A percentile compares a stretch with the other conserved stretches of the same genome.
phyloP scores from a whole-genome alignment of 2,329 filamentous ascomycete genomes.

The Penicillium crustosum region DNA sequence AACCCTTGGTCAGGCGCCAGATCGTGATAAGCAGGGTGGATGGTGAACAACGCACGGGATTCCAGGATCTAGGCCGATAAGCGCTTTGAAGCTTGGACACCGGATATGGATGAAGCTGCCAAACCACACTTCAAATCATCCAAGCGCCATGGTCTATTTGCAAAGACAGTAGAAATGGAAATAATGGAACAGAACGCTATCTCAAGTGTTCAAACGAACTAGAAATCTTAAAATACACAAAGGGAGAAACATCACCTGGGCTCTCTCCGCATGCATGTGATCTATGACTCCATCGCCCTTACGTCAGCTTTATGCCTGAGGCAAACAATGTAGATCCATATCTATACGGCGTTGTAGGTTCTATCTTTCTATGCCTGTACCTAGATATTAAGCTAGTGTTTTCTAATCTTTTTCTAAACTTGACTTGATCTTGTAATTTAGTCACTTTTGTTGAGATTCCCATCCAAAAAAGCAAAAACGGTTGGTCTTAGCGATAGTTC shows the following conservation, averaged over 20 bases:
- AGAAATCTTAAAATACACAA: background rate
- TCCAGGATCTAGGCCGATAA: constrained; percentile 12
- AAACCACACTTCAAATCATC: background rate
- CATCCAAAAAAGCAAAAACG: no score
- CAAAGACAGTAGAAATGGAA: background rate
- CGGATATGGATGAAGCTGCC: constrained; percentile 1
- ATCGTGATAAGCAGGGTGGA: background rate
- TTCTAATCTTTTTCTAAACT: background rate
- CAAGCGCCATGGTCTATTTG: constrained; percentile 4
- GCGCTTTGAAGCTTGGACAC: constrained; percentile 10
- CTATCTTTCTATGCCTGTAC: background rate
- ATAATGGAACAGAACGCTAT: background rate
- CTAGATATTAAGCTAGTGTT: background rate
- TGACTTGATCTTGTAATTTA: background rate
- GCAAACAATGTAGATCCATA: background rate
- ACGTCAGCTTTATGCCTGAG: constrained; percentile 1
- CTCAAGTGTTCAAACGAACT: background rate
- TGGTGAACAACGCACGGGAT: constrained; percentile 7
- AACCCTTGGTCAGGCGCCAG: constrained; percentile 12
- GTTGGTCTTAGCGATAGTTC: background rate
- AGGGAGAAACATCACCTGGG: constrained; percentile 3
- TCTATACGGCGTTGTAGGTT: background rate
- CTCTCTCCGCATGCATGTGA: constrained; percentile 6
- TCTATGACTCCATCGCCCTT: constrained; percentile 3
- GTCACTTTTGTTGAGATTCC: background rate